These are phyloP conservation scores for Spinellus fusiger DNA, from an alignment of 192 early-diverging fungal species.

Conservation along the genomic window DNA sequence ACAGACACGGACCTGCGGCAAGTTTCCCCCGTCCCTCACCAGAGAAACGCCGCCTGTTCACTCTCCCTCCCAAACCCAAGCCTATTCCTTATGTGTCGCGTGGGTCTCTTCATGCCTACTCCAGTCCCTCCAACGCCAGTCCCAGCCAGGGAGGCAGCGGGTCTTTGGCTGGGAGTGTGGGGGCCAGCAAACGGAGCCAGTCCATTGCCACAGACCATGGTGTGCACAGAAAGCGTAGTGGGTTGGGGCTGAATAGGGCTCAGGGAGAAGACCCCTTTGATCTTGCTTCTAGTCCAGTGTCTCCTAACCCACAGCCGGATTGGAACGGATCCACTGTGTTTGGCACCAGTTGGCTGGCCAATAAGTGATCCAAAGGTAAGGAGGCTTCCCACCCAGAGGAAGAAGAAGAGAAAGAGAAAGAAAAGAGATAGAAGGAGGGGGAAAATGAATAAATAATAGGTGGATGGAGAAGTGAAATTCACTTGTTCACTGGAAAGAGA, in stretches of 20 bases:
- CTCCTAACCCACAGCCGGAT: neutral
- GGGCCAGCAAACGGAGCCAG: neutral
- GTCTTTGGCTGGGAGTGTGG: constrained; percentile 3
- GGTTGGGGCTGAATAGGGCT: neutral
- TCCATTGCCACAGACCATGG: constrained; percentile 9
- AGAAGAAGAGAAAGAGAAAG: too few species aligned
- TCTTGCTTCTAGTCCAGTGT: neutral
- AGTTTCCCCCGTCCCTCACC: constrained; percentile 3
- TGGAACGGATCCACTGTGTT: neutral
- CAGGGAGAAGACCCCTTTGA: neutral
- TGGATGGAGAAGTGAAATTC: too few species aligned
- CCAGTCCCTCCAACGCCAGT: neutral
- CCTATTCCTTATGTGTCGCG: neutral
- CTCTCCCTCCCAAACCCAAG: neutral
- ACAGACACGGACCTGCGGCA: constrained; percentile 3
- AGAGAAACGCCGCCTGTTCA: neutral
- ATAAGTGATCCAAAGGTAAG: constrained; percentile 4
- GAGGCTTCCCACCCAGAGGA: neutral
- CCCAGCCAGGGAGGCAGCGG: neutral
- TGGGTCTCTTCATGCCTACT: too few species aligned
- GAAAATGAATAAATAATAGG: too few species aligned
- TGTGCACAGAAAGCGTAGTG: constrained; percentile 3
- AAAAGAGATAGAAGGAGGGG: too few species aligned
- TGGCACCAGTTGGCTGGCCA: constrained; percentile 13
- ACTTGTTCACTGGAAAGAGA: too few species aligned